Conservation (phyloP, 1,284 basidiomycete genomes). For the Tilletia walkeri region DNA sequence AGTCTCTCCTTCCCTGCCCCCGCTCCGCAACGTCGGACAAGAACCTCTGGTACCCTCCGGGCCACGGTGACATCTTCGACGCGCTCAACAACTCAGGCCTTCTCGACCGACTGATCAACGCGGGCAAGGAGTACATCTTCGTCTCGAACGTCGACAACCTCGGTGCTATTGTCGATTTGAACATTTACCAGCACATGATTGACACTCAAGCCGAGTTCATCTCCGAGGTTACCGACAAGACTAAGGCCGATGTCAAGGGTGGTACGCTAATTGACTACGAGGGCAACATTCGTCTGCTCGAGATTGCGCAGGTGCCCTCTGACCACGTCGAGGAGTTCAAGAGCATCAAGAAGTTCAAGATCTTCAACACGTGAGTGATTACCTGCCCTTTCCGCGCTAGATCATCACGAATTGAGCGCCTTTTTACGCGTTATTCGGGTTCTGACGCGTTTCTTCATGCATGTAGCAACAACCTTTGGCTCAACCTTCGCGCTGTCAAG, state of each 20-base stretch:
- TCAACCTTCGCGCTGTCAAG: conserved; percentile 87
- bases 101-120: conserved; percentile 86
- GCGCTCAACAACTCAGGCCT: conserved; percentile 91
- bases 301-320: conserved; percentile 96
- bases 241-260: conserved; percentile 99
- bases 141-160: conserved; percentile 99
- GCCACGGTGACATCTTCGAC: conserved; percentile 96
- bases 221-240: conserved; percentile 88
- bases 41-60: conserved; percentile 89
- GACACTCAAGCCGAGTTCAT: conserved; percentile 57
- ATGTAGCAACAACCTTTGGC: conserved; percentile 91
- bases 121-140: conserved; percentile 98
- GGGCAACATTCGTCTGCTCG: conserved; percentile 86
- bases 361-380: conserved; percentile 26
- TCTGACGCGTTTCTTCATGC: conserved; percentile 56
- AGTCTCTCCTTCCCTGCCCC: conserved; percentile 85
- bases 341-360: conserved; percentile 65
- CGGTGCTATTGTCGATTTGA: conserved; percentile 82
- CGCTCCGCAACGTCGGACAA: conserved; percentile 85
- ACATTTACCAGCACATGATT: conserved; percentile 63
- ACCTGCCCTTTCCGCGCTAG: neutral
- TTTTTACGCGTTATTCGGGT: conserved; percentile 19
- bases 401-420: too few relatives aligned
- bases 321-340: conserved; percentile 99
- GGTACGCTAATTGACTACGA: conserved; percentile 94